These are phyloP conservation scores for Trichoderma atroviride DNA, from an alignment of 2,329 filamentous ascomycete genomes.

Conservation along the genomic window DNA sequence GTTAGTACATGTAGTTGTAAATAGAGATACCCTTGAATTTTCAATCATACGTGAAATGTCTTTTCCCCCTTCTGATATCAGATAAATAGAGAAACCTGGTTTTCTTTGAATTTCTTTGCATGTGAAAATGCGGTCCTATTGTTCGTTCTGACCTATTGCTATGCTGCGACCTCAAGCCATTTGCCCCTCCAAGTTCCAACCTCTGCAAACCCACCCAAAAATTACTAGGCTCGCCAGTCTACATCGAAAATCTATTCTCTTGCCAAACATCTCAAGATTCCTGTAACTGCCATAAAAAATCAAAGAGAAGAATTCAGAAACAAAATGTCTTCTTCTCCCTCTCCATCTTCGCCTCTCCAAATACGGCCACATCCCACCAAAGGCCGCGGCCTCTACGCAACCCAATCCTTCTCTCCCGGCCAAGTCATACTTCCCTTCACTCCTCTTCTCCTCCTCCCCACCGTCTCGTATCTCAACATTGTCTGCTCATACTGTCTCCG, in stretches of 20 bases:
- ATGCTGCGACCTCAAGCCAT: not conserved
- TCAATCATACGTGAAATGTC: not conserved
- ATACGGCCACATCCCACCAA: conserved; percentile 38
- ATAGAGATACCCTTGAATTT: conserved; percentile 20
- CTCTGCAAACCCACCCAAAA: not conserved
- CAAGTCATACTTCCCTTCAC: conserved; percentile 50
- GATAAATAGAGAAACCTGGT: not conserved
- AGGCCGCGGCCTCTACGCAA: conserved; percentile 52
- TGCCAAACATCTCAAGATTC: not conserved
- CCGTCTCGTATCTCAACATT: conserved; percentile 43
- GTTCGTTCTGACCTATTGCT: not conserved
- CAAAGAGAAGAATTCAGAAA: not conserved
- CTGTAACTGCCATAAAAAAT: not conserved
- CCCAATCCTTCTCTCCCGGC: conserved; percentile 48
- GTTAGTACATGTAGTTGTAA: not conserved
- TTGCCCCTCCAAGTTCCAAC: conserved; percentile 13
- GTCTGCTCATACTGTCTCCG: conserved; percentile 56
- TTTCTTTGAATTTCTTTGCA: not conserved
- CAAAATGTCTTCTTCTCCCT: conserved; percentile 9
- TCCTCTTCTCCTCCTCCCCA: conserved; percentile 51
- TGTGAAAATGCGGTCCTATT: not conserved
- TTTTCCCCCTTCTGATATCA: not conserved
- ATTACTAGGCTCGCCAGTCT: not conserved
- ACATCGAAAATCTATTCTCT: not conserved
- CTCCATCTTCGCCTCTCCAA: conserved; percentile 31